These are phyloP conservation scores for Peronospora destructor DNA, from an alignment of 352 stramenopile genomes.

Conservation along the genomic window DNA sequence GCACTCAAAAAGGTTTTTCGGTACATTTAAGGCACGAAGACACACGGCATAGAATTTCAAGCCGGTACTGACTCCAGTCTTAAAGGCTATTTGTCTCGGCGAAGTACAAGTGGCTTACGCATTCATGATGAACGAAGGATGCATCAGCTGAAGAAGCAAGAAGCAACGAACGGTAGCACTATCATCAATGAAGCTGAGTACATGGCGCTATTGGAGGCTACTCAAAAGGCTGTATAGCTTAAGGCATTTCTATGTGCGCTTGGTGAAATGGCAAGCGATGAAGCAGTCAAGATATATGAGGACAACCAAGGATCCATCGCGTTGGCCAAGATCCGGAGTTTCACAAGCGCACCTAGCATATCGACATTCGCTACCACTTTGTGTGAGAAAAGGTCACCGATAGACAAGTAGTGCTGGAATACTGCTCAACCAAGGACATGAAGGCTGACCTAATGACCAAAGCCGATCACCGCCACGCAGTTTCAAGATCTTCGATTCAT, in stretches of 20 bases:
- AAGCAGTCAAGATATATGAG: too few species aligned
- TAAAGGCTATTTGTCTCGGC: neutral
- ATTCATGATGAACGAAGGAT: neutral
- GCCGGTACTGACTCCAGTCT: too few species aligned
- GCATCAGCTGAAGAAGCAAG: neutral
- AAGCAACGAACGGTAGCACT: neutral
- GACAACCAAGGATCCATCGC: too few species aligned
- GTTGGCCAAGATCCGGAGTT: neutral
- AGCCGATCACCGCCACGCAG: neutral
- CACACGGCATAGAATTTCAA: too few species aligned
- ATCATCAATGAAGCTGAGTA: neutral
- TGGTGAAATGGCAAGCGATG: too few species aligned
- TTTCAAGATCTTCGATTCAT: too few species aligned
- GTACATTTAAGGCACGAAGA: too few species aligned
- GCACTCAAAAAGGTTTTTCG: neutral
- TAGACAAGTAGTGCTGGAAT: neutral
- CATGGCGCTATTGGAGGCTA: neutral
- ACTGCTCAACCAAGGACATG: too few species aligned
- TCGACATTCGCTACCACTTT: neutral
- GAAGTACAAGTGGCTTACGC: neutral
- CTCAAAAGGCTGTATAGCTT: neutral
- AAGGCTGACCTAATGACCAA: neutral
- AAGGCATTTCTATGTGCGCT: too few species aligned
- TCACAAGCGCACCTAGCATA: neutral
- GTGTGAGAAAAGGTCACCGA: neutral